phyloP scores from a whole-genome alignment of 176 grass and related monocot species.

The Zoysia japonica region DNA sequence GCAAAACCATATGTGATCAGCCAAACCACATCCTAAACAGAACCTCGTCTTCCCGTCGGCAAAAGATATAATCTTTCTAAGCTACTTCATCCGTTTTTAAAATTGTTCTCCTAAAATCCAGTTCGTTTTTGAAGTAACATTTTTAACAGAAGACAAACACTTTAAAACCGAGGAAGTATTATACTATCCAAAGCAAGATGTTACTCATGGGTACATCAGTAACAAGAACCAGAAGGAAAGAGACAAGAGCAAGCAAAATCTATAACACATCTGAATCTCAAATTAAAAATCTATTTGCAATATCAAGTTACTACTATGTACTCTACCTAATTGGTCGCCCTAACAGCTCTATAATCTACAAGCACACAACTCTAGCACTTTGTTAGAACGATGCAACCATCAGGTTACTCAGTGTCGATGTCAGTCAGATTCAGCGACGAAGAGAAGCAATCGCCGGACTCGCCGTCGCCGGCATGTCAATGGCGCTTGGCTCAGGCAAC shows the following conservation, averaged over 20 bases:
- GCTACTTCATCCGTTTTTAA: neutral
- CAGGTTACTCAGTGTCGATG: neutral
- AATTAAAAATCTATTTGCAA: neutral
- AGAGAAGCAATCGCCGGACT: too few species aligned
- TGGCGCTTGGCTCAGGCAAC: neutral
- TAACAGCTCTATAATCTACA: neutral
- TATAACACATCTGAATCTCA: neutral
- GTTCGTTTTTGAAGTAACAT: too few species aligned
- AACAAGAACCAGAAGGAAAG: neutral
- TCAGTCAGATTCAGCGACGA: neutral
- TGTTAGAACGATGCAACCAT: too few species aligned
- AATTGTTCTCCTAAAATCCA: too few species aligned
- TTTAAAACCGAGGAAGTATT: too few species aligned
- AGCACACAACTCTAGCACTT: slow-evolving; percentile 3
- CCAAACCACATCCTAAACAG: neutral
- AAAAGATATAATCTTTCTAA: slow-evolving; percentile 11
- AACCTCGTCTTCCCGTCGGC: neutral
- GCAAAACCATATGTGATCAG: slow-evolving; percentile 6
- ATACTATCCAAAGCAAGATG: neutral
- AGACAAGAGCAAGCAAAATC: neutral
- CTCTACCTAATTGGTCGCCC: neutral
- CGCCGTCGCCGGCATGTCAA: too few species aligned
- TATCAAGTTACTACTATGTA: neutral
- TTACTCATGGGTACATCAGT: slow-evolving; percentile 29
- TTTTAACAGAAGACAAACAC: too few species aligned